Base-by-base conservation (phyloP, 208 protist genomes). In the Leptomonas pyrrhocoris region DNA sequence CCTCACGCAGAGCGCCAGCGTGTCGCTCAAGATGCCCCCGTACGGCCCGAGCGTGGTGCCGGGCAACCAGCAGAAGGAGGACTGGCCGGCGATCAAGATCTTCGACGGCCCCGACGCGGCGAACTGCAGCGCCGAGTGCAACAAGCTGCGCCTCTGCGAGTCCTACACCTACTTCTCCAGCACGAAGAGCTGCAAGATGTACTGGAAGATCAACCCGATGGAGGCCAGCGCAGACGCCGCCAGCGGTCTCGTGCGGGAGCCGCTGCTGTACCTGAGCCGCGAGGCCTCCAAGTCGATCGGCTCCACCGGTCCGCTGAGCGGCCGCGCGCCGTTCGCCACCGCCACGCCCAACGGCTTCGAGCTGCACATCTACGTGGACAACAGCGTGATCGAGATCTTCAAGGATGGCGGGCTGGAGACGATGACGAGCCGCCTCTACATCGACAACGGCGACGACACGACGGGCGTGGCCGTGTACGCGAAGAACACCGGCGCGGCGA, bases 381-480 rank as follows among this genome's bases (percentile, higher is more conserved):
- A 68, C 61, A 77, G 68, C 42, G 73, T 83, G 36, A 27, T 83
- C 0, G 78, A 89, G 72, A 40, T 86, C 43, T 77, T 83, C 73
- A 74, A 82, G 68, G 71, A 85, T 54, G 58, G 77, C 42, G 78
- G 72, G 0, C 40, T 82, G 54, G 70, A 89, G 74, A 66, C 73
- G 49, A 49, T 79, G 6, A 83, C 54, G 16, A 68, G 67, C 31
- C 78, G 73, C n/a, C 34, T 79, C 31, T 83, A 83, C 67, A 34
- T 79, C 30, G 50, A 49, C 25, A 34, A 79, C 27, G 67, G 45
- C 19, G 66, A 4, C 21, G 3, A 56, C 42, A 50, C 62, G 31
- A 79, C 59, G 3, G 74, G 74, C 28, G 54, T 77, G 21, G 59
- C 77, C 5, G 40, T 83, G n/a, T 83, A 74, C 53, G 64, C 66